Evolutionary conservation across 2,329 filamentous ascomycete species (phyloP), one percentile per base, ranked within the genome.

Genomic region (Microcera coccophila): DNA sequence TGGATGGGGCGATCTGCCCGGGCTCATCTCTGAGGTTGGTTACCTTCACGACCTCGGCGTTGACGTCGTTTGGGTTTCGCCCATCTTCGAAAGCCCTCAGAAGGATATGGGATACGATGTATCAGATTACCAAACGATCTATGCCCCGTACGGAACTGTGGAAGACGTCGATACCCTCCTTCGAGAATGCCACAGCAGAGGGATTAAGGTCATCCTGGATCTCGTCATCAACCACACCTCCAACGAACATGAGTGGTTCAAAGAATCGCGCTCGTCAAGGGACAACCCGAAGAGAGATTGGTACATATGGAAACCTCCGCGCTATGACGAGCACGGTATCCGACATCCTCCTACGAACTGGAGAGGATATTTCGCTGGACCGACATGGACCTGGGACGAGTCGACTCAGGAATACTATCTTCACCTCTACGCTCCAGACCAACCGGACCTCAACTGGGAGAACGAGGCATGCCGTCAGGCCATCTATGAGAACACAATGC

Each of bases 371-470:
- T 75, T 73, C 53, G 72, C 65, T 2, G 58, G 67, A 3, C 58
- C 68, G n/a, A 74, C 73, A 0, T 79, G 76, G 76, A 69, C 70
- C 12, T 78, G 69, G 59, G 75, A 79, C 39, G 72, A 75, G 40
- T 47, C 56, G 1, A 72, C 74, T 1, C 62, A 71, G 28, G 71
- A 79, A 46, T 79, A 78, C 47, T 79, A 78, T 44, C 63, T 79
- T 1, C 74, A 76, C 49, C 69, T 90, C 1, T 90, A 86, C 58
- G 77, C 79, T 1, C 71, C 76, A 0, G 78, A 84, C 36, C 86
- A 90, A 58, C 86, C 86, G 0, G 86, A 90, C 52, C 69, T 90
- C 15, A 90, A 90, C 58, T 90, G 85, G 85, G 82, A 87, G 42
- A 82, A 84, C 37, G 71, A 73, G 0, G 75, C 77, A 2, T 81